These are phyloP conservation scores for Epichloe gansuensis DNA, from an alignment of 2,329 filamentous ascomycete species.

Conservation along the genomic window DNA sequence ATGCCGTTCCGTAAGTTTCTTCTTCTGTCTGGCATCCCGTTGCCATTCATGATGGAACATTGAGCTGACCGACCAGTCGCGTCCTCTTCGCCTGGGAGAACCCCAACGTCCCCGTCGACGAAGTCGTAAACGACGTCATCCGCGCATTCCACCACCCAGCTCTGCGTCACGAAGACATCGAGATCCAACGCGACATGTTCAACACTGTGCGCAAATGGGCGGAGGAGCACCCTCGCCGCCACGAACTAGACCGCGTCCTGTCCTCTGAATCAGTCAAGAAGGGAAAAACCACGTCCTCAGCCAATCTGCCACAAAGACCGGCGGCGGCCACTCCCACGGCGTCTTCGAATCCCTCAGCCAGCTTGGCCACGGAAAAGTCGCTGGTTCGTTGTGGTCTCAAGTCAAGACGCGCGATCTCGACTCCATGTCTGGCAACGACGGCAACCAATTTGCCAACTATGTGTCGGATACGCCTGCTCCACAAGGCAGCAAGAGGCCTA, in stretches of 20 bases:
- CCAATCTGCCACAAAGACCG: slow-evolving; percentile 18
- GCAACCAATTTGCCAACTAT: slow-evolving; percentile 24
- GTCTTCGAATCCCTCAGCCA: slow-evolving; percentile 30
- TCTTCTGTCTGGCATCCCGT: not conserved
- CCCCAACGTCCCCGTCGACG: slow-evolving; percentile 65
- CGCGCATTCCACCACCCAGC: slow-evolving; percentile 86
- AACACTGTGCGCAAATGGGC: slow-evolving; percentile 74
- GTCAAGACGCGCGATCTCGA: slow-evolving; percentile 46
- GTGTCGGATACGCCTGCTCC: slow-evolving; percentile 28
- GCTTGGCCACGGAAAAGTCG: slow-evolving; percentile 43
- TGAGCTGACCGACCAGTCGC: slow-evolving; percentile 27
- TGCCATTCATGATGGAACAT: too few relatives aligned
- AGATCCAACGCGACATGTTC: slow-evolving; percentile 85
- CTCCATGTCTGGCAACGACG: slow-evolving; percentile 39
- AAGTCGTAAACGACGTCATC: slow-evolving; percentile 71
- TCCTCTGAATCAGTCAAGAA: slow-evolving; percentile 71
- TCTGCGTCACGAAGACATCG: slow-evolving; percentile 58
- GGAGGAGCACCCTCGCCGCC: slow-evolving; percentile 52
- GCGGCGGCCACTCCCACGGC: slow-evolving; percentile 28
- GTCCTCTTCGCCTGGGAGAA: slow-evolving; percentile 92
- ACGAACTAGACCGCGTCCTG: slow-evolving; percentile 61
- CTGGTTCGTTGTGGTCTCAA: slow-evolving; percentile 49
- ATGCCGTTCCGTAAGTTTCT: slow-evolving; percentile 58
- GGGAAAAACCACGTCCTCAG: slow-evolving; percentile 61
- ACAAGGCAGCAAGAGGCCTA: slow-evolving; percentile 17